Evolutionary conservation across 768 basidiomycete species (phyloP).

Genomic region (Albatrellus ellisii): DNA sequence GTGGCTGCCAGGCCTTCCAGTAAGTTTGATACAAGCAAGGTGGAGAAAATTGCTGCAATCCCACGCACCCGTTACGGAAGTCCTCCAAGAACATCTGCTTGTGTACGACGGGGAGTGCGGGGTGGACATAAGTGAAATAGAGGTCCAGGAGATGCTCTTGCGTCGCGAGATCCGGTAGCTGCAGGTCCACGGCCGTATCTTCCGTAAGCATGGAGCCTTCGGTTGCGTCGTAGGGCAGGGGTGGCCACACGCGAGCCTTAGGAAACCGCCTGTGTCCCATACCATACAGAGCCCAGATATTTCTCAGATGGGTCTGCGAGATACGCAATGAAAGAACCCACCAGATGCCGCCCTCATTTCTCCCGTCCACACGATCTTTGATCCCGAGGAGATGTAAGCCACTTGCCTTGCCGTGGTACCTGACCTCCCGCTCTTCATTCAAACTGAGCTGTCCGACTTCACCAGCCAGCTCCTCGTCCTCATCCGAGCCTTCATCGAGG

Average conservation of each 20-base stretch:
- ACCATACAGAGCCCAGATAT: conserved; percentile 7
- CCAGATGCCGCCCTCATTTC: conserved; percentile 73
- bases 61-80: conserved; percentile 30
- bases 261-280: conserved; percentile 58
- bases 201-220: conserved; percentile 15
- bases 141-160: conserved; percentile 63
- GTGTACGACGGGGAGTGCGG: conserved; percentile 65
- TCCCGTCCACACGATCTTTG: conserved; percentile 44
- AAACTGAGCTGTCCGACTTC: conserved; percentile 79
- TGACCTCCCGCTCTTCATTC: conserved; percentile 77
- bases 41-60: conserved; percentile 5
- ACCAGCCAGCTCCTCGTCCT: conserved; percentile 40
- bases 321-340: conserved; percentile 19
- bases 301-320: conserved; percentile 2
- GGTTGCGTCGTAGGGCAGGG: conserved; percentile 22
- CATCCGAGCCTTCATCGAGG: conserved; percentile 18
- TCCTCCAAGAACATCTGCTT: conserved; percentile 55
- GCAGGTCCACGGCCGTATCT: conserved; percentile 25
- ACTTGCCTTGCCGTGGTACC: conserved; percentile 80
- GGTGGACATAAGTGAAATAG: conserved; percentile 77
- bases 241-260: conserved; percentile 83
- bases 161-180: conserved; percentile 40
- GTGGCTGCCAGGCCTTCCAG: conserved; percentile 5
- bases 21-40: not conserved
- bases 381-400: conserved; percentile 62